A percentile compares a stretch with the other conserved stretches of the same genome.
phyloP scores from a whole-genome alignment of 768 basidiomycete species.

The Heimioporus sp. region DNA sequence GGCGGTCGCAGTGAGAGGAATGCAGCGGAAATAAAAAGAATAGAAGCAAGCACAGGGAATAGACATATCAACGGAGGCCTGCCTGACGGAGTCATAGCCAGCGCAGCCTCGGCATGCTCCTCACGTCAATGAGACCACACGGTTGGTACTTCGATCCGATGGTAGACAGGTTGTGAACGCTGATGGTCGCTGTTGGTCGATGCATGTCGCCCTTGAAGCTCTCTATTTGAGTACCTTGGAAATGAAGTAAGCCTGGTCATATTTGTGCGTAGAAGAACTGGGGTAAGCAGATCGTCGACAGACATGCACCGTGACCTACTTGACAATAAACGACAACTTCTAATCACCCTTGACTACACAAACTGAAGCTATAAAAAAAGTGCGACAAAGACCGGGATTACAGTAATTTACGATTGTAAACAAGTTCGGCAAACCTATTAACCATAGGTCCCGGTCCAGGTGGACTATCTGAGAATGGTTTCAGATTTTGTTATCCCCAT shows the following conservation, averaged over 20 bases:
- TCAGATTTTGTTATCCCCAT: too few relatives aligned
- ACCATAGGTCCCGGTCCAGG: too few relatives aligned
- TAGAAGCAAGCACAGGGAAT: too few relatives aligned
- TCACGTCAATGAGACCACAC: conserved; percentile 17
- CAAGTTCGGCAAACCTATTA: too few relatives aligned
- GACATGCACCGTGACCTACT: neutral
- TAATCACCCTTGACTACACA: too few relatives aligned
- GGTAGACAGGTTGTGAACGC: conserved; percentile 45
- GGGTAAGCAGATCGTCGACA: neutral
- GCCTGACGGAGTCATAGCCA: neutral
- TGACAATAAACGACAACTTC: neutral
- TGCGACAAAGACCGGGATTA: too few relatives aligned
- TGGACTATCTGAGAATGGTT: too few relatives aligned
- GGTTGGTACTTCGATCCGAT: conserved; percentile 41
- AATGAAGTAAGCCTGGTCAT: conserved; percentile 34
- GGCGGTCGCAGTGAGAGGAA: too few relatives aligned
- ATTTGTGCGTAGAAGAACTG: conserved; percentile 29
- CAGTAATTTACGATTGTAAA: too few relatives aligned
- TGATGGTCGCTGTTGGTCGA: conserved; percentile 37
- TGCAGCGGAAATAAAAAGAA: too few relatives aligned
- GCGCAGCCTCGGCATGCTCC: neutral
- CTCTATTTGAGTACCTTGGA: conserved; percentile 37
- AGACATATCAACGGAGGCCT: too few relatives aligned
- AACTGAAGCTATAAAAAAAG: too few relatives aligned
- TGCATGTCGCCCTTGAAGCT: conserved; percentile 39